A percentile compares a stretch with the other conserved stretches of the same genome.
These are phyloP conservation scores for Hippophae gyantsensis DNA, from an alignment of 306 rosid species.

Conservation along the genomic window DNA sequence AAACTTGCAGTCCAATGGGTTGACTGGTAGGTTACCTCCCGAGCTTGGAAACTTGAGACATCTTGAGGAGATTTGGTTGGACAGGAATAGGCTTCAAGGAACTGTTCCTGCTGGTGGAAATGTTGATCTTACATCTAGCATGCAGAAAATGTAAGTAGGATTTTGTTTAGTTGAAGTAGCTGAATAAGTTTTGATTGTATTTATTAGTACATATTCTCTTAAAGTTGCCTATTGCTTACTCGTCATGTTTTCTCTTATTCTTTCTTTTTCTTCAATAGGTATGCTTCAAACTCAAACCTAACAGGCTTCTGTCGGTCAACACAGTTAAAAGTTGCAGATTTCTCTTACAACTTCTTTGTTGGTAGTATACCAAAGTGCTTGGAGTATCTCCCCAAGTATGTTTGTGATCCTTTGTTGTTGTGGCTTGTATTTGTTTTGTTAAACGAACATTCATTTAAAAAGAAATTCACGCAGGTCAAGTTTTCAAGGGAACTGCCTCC, in stretches of 20 bases:
- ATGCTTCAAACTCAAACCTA: constrained; percentile 34
- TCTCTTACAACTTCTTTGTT: constrained; percentile 80
- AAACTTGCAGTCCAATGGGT: constrained; percentile 65
- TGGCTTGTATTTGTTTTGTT: constrained; percentile 10
- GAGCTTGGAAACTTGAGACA: constrained; percentile 58
- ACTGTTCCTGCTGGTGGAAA: constrained; percentile 43
- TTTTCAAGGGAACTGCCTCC: constrained; percentile 93
- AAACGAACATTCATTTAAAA: constrained; percentile 18
- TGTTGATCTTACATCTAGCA: constrained; percentile 16
- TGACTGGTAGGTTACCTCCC: constrained; percentile 57
- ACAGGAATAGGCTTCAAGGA: constrained; percentile 80
- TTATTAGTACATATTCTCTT: not conserved
- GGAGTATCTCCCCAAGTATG: constrained; percentile 74
- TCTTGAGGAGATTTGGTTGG: constrained; percentile 65
- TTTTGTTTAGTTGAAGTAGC: not conserved
- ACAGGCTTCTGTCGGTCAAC: constrained; percentile 65
- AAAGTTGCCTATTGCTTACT: not conserved
- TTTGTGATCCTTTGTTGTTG: constrained; percentile 14
- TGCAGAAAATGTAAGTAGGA: constrained; percentile 55
- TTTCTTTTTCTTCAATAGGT: constrained; percentile 40
- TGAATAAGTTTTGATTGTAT: not conserved
- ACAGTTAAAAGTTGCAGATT: constrained; percentile 66
- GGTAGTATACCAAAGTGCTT: constrained; percentile 84
- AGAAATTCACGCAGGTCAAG: constrained; percentile 42
- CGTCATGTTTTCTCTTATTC: constrained; percentile 10